Evolutionary conservation across 805 yeast genomes (phyloP).

Genomic region (Myxozyma lipomycoides): DNA sequence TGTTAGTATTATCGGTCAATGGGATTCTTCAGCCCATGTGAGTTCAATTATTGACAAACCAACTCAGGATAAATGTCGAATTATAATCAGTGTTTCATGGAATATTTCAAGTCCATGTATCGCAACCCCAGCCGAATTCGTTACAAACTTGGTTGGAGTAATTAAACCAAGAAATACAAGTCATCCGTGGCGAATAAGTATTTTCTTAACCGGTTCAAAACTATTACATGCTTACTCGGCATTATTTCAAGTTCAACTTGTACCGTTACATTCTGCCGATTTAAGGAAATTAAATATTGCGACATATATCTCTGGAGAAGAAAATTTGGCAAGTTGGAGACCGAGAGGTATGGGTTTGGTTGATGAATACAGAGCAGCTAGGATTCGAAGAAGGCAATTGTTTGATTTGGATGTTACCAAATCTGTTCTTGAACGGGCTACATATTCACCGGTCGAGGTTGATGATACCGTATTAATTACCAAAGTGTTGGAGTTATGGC

Average conservation of each 20-base stretch:
- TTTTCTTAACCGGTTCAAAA: conserved; percentile 11
- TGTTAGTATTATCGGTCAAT: conserved; percentile 24
- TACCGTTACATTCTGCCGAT: conserved; percentile 15
- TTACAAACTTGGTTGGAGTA: conserved; percentile 17
- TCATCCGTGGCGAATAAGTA: conserved; percentile 16
- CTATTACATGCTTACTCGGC: conserved; percentile 18
- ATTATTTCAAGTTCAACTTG: conserved; percentile 14
- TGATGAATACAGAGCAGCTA: conserved; percentile 6
- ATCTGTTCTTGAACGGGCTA: conserved; percentile 4
- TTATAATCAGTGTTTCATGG: conserved; percentile 26
- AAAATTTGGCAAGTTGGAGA: conserved; percentile 21
- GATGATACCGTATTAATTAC: conserved; percentile 2
- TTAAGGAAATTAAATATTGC: conserved; percentile 2
- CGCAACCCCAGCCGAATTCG: conserved; percentile 17
- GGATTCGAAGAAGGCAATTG: neutral
- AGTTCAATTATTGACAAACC: conserved; percentile 20
- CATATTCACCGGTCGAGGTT: neutral
- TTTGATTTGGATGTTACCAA: conserved; percentile 11
- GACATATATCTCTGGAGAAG: conserved; percentile 23
- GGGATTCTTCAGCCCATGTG: conserved; percentile 30
- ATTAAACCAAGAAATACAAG: conserved; percentile 16
- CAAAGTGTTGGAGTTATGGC: conserved; percentile 8
- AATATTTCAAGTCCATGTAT: conserved; percentile 18
- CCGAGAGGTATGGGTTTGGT: conserved; percentile 22
- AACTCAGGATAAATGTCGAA: conserved; percentile 19